Evolutionary conservation across 139 green algal genomes (phyloP).

Genomic region (Auxenochlorella protothecoides): DNA sequence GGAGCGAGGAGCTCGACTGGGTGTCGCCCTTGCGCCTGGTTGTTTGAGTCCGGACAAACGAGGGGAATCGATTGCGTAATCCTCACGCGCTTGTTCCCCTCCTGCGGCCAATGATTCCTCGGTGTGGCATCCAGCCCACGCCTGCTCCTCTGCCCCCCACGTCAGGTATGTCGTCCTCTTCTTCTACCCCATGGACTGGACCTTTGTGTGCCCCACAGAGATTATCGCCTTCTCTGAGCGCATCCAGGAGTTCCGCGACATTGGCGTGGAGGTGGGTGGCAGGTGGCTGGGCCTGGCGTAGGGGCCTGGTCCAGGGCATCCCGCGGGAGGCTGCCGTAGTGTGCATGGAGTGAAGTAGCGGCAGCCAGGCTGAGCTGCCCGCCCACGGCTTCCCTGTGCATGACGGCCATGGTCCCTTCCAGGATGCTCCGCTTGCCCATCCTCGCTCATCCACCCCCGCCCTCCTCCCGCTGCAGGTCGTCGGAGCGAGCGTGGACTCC

Average conservation of each 20-base stretch:
- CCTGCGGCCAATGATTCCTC: background rate
- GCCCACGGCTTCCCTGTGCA: too few species aligned
- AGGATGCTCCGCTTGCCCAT: background rate
- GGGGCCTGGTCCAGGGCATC: background rate
- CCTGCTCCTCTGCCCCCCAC: background rate
- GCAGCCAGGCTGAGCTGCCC: background rate
- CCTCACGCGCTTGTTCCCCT: background rate
- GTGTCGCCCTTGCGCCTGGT: background rate
- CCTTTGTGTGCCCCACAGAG: constrained; percentile 41
- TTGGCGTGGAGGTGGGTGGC: constrained; percentile 14
- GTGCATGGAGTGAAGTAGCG: background rate
- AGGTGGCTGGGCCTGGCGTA: background rate
- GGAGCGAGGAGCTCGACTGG: background rate
- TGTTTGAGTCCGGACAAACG: too few species aligned
- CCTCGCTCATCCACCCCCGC: background rate
- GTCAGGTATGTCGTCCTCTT: constrained; percentile 31
- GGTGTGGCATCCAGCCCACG: too few species aligned
- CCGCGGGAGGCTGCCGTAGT: background rate
- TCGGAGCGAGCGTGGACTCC: constrained; percentile 29
- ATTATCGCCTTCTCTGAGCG: constrained; percentile 38
- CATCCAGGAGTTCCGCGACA: constrained; percentile 31
- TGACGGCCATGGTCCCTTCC: too few species aligned
- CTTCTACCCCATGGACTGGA: constrained; percentile 38
- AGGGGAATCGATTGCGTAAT: too few species aligned
- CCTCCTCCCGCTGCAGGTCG: constrained; percentile 17